These are phyloP conservation scores for Paracoccidioides lutzii DNA, from an alignment of 2,329 filamentous ascomycete genomes.

Conservation along the genomic window DNA sequence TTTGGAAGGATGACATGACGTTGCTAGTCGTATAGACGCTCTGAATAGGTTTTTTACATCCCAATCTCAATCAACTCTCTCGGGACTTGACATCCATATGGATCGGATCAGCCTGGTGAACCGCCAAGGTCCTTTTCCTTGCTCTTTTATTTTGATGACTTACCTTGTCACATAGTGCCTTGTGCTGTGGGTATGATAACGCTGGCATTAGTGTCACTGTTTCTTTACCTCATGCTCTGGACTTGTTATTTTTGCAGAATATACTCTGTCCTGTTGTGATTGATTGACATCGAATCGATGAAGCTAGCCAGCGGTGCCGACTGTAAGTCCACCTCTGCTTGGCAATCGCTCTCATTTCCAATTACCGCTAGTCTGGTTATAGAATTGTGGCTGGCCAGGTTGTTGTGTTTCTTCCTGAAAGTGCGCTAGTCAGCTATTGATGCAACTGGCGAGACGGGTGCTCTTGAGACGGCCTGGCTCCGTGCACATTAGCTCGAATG, in stretches of 20 bases:
- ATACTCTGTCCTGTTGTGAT: no score
- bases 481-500: neutral
- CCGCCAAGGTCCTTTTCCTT: neutral
- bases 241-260: neutral
- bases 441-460: neutral
- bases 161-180: neutral
- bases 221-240: neutral
- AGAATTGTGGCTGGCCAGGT: neutral
- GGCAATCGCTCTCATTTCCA: neutral
- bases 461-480: neutral
- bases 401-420: neutral
- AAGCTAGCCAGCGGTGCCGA: neutral
- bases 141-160: neutral
- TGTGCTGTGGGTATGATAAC: neutral
- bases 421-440: constrained; percentile 1
- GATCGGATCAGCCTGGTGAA: neutral
- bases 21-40: neutral
- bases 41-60: neutral
- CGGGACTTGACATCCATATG: neutral
- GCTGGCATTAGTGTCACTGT: neutral
- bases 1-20: neutral
- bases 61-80: neutral
- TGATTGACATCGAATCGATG: neutral
- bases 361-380: neutral
- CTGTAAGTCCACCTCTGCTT: neutral